phyloP scores from a whole-genome alignment of 139 green algal genomes.

The Tetradesmus lagerheimii region DNA sequence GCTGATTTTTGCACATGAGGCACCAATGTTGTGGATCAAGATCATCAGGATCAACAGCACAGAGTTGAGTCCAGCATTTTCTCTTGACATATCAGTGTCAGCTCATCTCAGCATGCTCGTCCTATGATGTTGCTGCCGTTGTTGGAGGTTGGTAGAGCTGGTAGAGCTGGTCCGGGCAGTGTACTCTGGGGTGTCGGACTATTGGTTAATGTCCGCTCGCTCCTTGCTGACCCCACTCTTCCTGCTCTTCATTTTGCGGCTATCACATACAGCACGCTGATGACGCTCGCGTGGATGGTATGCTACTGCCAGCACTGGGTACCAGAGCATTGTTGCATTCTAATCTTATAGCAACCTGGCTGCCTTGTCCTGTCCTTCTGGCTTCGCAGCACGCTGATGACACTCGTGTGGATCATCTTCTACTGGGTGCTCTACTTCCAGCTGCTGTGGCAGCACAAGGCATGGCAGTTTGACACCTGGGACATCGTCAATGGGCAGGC shows the following conservation, averaged over 20 bases:
- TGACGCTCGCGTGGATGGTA: neutral
- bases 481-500: neutral
- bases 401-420: neutral
- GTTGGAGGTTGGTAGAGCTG: too few species aligned
- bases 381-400: neutral
- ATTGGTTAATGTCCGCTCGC: neutral
- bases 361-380: neutral
- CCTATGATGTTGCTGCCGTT: too few species aligned
- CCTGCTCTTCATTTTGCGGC: neutral
- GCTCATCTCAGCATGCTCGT: too few species aligned
- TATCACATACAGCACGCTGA: neutral
- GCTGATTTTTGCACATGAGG: neutral
- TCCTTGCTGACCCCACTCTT: neutral
- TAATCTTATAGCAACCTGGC: neutral
- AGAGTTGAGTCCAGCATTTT: too few species aligned
- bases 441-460: neutral
- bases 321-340: too few species aligned
- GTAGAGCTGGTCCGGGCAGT: too few species aligned
- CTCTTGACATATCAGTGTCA: too few species aligned
- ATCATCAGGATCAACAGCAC: too few species aligned
- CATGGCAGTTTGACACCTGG: slow-evolving; percentile 9
- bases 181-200: too few species aligned
- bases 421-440: neutral
- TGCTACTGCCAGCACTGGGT: too few species aligned
- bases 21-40: too few species aligned